Percentiles rank a stretch among this genome's conserved stretches.
Conservation (phyloP, 306 rosid genomes). For the Rubus parviflorus region DNA sequence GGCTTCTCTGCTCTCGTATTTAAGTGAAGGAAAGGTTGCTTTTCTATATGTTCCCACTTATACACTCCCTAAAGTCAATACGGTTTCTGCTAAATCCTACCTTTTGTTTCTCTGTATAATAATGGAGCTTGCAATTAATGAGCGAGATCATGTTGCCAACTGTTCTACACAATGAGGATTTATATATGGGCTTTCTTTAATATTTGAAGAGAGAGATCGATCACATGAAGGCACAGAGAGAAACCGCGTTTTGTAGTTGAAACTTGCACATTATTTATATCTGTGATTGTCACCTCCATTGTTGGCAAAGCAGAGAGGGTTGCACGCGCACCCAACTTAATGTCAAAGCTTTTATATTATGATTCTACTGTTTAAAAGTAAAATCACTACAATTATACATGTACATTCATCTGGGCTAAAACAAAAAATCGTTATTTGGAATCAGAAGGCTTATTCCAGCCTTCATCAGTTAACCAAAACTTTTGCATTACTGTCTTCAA, state of each 20-base stretch:
- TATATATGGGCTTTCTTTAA: neutral
- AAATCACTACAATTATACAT: neutral
- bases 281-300: neutral
- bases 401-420: neutral
- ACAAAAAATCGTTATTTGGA: neutral
- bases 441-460: conserved; percentile 8
- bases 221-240: neutral
- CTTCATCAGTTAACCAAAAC: conserved; percentile 80
- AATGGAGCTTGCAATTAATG: neutral
- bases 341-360: conserved; percentile 12
- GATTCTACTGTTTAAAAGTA: neutral
- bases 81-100: neutral
- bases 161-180: neutral
- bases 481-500: conserved; percentile 29
- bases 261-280: neutral
- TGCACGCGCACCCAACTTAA: conserved; percentile 11
- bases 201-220: neutral
- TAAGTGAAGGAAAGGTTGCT: neutral
- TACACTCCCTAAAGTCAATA: neutral
- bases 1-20: no score
- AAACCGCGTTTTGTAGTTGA: conserved; percentile 14
- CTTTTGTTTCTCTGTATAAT: conserved; percentile 6
- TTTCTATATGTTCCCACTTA: neutral
- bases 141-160: conserved; percentile 19
- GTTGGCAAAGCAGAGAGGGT: conserved; percentile 6